Conservation (phyloP, 2,329 filamentous ascomycete species). For the Beauveria rudraprayagi region DNA sequence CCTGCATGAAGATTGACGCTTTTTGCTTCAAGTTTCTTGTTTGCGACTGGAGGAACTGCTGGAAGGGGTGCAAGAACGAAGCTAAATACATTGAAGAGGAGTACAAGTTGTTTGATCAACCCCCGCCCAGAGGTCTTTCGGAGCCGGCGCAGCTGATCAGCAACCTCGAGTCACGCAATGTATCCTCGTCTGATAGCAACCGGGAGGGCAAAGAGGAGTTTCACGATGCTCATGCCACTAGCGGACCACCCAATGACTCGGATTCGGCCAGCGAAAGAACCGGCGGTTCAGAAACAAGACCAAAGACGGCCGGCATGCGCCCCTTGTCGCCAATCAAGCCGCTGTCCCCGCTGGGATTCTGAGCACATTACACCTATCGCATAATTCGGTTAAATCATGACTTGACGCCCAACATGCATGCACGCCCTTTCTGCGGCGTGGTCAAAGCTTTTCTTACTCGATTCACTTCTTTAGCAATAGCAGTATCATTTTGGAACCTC, state of each 20-base stretch:
- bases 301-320: constrained; percentile 32
- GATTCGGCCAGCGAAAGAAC: constrained; percentile 40
- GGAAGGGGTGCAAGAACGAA: constrained; percentile 93
- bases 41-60: constrained; percentile 91
- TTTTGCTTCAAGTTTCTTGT: constrained; percentile 95
- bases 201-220: constrained; percentile 26
- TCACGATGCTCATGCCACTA: constrained; percentile 25
- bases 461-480: background rate
- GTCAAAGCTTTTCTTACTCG: background rate
- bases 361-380: constrained; percentile 9
- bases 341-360: constrained; percentile 47
- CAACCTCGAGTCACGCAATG: constrained; percentile 9
- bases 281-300: constrained; percentile 29
- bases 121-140: constrained; percentile 43
- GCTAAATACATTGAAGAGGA: constrained; percentile 67
- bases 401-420: background rate
- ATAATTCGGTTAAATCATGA: background rate
- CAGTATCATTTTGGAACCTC: background rate
- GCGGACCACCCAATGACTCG: constrained; percentile 32
- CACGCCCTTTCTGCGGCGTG: background rate
- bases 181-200: constrained; percentile 48
- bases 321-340: constrained; percentile 53
- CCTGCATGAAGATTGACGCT: constrained; percentile 90
- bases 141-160: constrained; percentile 21
- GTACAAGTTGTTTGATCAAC: constrained; percentile 51